These are phyloP conservation scores for Oemleria cerasiformis DNA, from an alignment of 306 rosid species.

Conservation along the genomic window DNA sequence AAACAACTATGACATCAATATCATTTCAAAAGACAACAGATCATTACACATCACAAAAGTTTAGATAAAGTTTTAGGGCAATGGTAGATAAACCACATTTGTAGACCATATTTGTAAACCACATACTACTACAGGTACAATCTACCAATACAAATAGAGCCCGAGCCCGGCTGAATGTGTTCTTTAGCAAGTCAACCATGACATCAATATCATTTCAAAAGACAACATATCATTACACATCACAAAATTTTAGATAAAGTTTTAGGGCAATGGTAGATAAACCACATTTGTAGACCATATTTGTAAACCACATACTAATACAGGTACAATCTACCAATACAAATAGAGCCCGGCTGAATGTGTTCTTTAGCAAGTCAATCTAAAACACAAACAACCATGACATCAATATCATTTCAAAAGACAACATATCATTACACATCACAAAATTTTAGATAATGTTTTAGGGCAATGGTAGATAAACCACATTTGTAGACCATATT, in stretches of 20 bases:
- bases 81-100: neutral
- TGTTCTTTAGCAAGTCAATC: conserved; percentile 60
- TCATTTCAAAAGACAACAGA: neutral
- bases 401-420: conserved; percentile 7
- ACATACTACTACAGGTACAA: too few relatives aligned
- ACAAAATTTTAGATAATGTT: neutral
- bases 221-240: neutral
- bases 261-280: neutral
- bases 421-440: neutral
- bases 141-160: too few relatives aligned
- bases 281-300: neutral
- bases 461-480: neutral
- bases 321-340: too few relatives aligned
- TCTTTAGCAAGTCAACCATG: conserved; percentile 44
- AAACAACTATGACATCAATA: conserved; percentile 5
- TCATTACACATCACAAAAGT: neutral
- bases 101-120: too few relatives aligned
- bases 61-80: neutral
- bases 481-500: too few relatives aligned
- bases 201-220: conserved; percentile 7
- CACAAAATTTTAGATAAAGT: neutral
- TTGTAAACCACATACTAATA: too few relatives aligned
- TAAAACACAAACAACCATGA: conserved; percentile 21
- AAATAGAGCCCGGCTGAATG: conserved; percentile 15
- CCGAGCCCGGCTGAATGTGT: conserved; percentile 32